Percentiles rank a stretch among this genome's conserved stretches.
phyloP scores from a whole-genome alignment of 1,139 yeast genomes.

The Protomyces gravidus region DNA sequence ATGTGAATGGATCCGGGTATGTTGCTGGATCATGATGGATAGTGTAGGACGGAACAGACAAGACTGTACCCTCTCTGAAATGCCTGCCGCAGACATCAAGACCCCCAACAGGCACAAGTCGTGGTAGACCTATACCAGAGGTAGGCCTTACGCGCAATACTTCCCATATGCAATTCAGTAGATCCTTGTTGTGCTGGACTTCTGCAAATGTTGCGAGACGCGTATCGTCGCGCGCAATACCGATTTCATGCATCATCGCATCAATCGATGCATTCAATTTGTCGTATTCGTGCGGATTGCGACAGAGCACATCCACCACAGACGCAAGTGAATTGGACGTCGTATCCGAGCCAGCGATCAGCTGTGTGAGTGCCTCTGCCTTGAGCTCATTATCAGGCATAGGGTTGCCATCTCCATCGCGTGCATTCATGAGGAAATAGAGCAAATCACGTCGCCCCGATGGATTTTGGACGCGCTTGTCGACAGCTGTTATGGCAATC shows the following conservation, averaged over 20 bases:
- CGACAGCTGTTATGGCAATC: constrained; percentile 26
- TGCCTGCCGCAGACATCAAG: constrained; percentile 15
- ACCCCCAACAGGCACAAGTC: constrained; percentile 15
- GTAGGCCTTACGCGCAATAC: constrained; percentile 15
- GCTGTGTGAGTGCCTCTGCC: constrained; percentile 27
- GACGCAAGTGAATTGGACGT: constrained; percentile 15
- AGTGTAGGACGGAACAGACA: constrained; percentile 43
- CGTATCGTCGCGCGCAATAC: constrained; percentile 3
- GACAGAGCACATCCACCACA: constrained; percentile 23
- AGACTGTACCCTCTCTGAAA: constrained; percentile 15
- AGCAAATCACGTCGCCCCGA: constrained; percentile 11
- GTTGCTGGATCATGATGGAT: constrained; percentile 53
- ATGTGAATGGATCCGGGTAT: constrained; percentile 52
- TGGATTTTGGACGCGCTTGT: neutral
- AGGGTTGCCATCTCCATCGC: constrained; percentile 21
- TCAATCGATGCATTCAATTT: constrained; percentile 9
- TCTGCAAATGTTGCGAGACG: constrained; percentile 12
- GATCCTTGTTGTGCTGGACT: constrained; percentile 15
- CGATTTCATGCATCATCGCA: constrained; percentile 11
- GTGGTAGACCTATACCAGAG: constrained; percentile 23
- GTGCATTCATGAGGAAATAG: constrained; percentile 17
- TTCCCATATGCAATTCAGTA: constrained; percentile 14
- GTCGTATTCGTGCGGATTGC: constrained; percentile 6
- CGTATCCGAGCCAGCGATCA: constrained; percentile 28
- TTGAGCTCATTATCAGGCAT: constrained; percentile 24